Evolutionary conservation across 108 stramenopile genomes (phyloP).

Genomic region (Cyclotella kingstonii): DNA sequence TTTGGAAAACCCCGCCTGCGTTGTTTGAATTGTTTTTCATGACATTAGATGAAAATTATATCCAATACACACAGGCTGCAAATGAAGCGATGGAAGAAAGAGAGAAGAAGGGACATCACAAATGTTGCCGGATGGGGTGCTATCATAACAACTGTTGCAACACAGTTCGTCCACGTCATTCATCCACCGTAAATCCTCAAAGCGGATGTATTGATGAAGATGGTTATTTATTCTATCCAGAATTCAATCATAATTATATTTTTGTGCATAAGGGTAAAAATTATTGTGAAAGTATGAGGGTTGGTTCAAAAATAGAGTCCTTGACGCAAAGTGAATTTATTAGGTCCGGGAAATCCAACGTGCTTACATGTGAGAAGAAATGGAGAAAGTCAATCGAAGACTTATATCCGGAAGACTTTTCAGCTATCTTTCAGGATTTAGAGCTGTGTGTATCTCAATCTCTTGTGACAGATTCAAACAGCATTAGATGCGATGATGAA

Average conservation of each 20-base stretch:
- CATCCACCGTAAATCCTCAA: background rate
- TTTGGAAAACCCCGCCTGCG: too few relatives aligned
- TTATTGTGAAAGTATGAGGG: background rate
- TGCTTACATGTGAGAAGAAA: background rate
- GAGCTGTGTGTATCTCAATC: background rate
- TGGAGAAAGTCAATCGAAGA: slow-evolving; percentile 5
- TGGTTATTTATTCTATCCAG: slow-evolving; percentile 34
- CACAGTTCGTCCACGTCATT: background rate
- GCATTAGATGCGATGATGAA: too few relatives aligned
- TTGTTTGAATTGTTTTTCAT: too few relatives aligned
- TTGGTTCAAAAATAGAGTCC: background rate
- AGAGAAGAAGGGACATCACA: too few relatives aligned
- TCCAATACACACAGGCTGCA: too few relatives aligned
- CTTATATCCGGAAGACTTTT: slow-evolving; percentile 20
- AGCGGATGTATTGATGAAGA: slow-evolving; percentile 26
- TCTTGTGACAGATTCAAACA: background rate
- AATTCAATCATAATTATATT: slow-evolving; percentile 9
- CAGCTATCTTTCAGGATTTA: background rate
- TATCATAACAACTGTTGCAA: too few relatives aligned
- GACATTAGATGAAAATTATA: too few relatives aligned
- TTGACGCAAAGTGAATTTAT: background rate
- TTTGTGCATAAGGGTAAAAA: slow-evolving; percentile 6
- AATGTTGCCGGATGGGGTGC: too few relatives aligned
- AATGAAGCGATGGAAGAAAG: too few relatives aligned
- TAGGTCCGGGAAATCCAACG: background rate